These are phyloP conservation scores for Rugonectria rugulosa DNA, from an alignment of 2,329 filamentous ascomycete species.

Conservation along the genomic window DNA sequence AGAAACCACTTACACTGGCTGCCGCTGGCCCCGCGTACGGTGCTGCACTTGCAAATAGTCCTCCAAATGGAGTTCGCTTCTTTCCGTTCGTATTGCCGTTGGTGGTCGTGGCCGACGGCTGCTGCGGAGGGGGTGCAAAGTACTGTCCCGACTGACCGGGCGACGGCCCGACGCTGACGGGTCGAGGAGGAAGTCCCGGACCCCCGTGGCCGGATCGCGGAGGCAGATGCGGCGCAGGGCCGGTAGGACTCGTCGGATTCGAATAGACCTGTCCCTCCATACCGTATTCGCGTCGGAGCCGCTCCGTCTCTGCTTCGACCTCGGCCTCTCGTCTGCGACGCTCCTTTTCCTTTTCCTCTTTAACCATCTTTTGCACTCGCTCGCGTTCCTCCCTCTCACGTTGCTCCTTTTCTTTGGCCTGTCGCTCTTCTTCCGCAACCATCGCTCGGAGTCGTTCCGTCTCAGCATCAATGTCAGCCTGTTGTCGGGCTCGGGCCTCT, in stretches of 20 bases:
- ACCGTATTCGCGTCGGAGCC: slow-evolving; percentile 74
- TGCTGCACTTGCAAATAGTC: slow-evolving; percentile 37
- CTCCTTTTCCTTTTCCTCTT: slow-evolving; percentile 68
- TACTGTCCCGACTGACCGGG: slow-evolving; percentile 29
- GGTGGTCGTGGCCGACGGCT: slow-evolving; percentile 25
- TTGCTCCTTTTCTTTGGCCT: slow-evolving; percentile 62
- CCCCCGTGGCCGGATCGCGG: slow-evolving; percentile 38
- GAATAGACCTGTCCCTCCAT: slow-evolving; percentile 54
- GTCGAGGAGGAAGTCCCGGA: slow-evolving; percentile 50
- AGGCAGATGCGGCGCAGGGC: slow-evolving; percentile 43
- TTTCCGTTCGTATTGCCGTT: slow-evolving; percentile 30
- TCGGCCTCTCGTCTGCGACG: slow-evolving; percentile 61
- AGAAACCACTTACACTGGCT: slow-evolving; percentile 56
- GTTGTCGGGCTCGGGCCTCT: slow-evolving; percentile 35
- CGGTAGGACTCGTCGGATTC: slow-evolving; percentile 31
- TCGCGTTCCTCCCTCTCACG: slow-evolving; percentile 62
- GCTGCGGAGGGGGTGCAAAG: slow-evolving; percentile 35
- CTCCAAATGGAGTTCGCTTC: slow-evolving; percentile 40
- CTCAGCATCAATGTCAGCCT: slow-evolving; percentile 72
- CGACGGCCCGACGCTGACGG: slow-evolving; percentile 56
- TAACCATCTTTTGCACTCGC: slow-evolving; percentile 70
- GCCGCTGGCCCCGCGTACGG: slow-evolving; percentile 50
- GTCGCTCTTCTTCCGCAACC: slow-evolving; percentile 58
- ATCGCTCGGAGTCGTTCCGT: slow-evolving; percentile 73
- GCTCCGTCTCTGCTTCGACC: slow-evolving; percentile 82